These are phyloP conservation scores for Apiotrichum porosum DNA, from an alignment of 1,284 basidiomycete genomes.

Conservation along the genomic window DNA sequence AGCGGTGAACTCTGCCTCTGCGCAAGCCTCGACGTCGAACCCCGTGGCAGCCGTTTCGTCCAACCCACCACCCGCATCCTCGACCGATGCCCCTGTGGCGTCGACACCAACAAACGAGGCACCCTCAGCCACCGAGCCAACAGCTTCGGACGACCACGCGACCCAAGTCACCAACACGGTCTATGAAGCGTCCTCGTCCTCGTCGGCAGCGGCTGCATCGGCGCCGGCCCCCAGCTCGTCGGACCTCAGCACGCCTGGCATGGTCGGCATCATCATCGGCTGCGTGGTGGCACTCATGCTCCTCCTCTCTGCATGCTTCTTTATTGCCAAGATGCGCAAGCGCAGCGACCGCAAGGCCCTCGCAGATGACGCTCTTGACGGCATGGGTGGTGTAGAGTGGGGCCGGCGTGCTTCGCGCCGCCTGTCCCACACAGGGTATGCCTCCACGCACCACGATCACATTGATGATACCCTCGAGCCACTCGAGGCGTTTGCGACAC, in stretches of 20 bases:
- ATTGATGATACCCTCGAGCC: neutral
- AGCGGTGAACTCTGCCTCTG: no score
- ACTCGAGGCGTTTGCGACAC: neutral
- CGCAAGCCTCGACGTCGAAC: no score
- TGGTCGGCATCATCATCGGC: slow-evolving; percentile 8
- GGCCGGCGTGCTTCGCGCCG: neutral
- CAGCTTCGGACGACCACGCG: no score
- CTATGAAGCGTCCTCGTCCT: no score
- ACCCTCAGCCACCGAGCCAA: no score
- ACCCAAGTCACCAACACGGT: no score
- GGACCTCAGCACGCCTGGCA: neutral
- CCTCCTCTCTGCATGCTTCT: neutral
- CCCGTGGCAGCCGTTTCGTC: no score
- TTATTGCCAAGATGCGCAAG: neutral
- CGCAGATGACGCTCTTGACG: slow-evolving; percentile 4
- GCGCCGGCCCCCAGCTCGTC: neutral
- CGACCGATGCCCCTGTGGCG: no score
- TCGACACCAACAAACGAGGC: no score
- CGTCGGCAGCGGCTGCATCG: neutral
- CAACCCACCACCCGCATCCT: neutral
- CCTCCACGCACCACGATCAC: no score
- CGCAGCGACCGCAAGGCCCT: neutral
- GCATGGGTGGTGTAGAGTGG: neutral
- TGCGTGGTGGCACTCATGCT: slow-evolving; percentile 3
- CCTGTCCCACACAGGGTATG: neutral